These are phyloP conservation scores for Gremmenia infestans DNA, from an alignment of 2,329 filamentous ascomycete genomes.

Conservation along the genomic window DNA sequence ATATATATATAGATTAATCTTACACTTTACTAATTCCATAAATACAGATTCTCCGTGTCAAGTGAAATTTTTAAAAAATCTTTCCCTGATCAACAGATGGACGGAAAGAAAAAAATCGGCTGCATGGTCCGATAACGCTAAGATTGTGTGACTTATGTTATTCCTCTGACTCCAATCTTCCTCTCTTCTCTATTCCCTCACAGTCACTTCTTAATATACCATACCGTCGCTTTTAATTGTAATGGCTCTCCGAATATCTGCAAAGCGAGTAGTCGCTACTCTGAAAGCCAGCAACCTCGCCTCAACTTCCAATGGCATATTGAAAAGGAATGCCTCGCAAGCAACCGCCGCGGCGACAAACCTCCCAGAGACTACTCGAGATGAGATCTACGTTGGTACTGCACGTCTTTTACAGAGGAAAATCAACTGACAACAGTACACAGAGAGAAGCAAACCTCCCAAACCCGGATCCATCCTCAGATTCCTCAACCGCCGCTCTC, in stretches of 20 bases:
- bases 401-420: not conserved
- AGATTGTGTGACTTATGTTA: conserved; percentile 17
- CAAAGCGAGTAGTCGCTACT: conserved; percentile 25
- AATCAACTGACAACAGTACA: conserved; percentile 4
- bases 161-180: not conserved
- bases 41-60: no score
- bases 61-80: not conserved
- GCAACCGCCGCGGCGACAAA: conserved; percentile 34
- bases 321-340: conserved; percentile 29
- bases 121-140: conserved; percentile 24
- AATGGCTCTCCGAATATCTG: conserved; percentile 29
- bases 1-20: no score
- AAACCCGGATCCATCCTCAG: conserved; percentile 66
- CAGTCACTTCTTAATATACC: not conserved
- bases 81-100: not conserved
- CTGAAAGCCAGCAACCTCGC: conserved; percentile 25
- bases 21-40: not conserved
- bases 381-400: conserved; percentile 33
- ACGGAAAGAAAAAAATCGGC: conserved; percentile 4
- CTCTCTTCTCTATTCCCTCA: not conserved
- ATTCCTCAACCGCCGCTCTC: conserved; percentile 70
- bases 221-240: not conserved
- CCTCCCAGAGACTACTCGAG: conserved; percentile 32
- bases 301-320: conserved; percentile 17
- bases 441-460: conserved; percentile 41